phyloP scores from a whole-genome alignment of 352 stramenopile genomes.

The Thraustochytrium aureum region DNA sequence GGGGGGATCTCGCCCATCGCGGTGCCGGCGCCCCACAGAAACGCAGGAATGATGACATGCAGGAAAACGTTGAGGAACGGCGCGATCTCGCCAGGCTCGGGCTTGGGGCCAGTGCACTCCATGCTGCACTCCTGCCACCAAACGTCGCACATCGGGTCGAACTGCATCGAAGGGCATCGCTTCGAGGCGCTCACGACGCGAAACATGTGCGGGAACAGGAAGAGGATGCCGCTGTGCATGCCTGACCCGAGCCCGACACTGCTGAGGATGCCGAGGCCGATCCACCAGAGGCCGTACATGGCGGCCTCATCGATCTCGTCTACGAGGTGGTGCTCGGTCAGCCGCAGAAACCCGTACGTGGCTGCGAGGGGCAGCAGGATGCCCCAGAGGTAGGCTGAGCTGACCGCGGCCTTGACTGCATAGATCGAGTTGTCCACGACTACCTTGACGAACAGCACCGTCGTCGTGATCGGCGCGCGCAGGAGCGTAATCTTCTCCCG shows the following conservation, averaged over 20 bases:
- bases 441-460: slow-evolving; percentile 10
- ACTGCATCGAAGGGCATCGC: slow-evolving; percentile 55
- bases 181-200: slow-evolving; percentile 73
- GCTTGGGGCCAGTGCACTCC: neutral
- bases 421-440: slow-evolving; percentile 32
- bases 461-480: slow-evolving; percentile 18
- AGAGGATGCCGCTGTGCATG: slow-evolving; percentile 91
- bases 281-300: slow-evolving; percentile 88
- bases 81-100: slow-evolving; percentile 49
- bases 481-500: slow-evolving; percentile 26
- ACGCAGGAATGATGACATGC: slow-evolving; percentile 62
- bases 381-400: slow-evolving; percentile 14
- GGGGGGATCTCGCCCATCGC: slow-evolving; percentile 89
- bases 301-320: slow-evolving; percentile 60
- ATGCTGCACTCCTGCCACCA: slow-evolving; percentile 53
- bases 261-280: slow-evolving; percentile 87
- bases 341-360: slow-evolving; percentile 39
- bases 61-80: slow-evolving; percentile 86
- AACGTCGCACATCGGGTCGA: slow-evolving; percentile 51
- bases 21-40: slow-evolving; percentile 88
- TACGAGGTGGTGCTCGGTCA: slow-evolving; percentile 28
- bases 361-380: neutral
- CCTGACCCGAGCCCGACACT: slow-evolving; percentile 88
- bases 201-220: slow-evolving; percentile 94
- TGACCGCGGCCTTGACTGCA: slow-evolving; percentile 31